Evolutionary conservation across 2,329 filamentous ascomycete genomes (phyloP), one percentile per base, ranked within the genome.

Genomic region (Fusarium pilosicola): DNA sequence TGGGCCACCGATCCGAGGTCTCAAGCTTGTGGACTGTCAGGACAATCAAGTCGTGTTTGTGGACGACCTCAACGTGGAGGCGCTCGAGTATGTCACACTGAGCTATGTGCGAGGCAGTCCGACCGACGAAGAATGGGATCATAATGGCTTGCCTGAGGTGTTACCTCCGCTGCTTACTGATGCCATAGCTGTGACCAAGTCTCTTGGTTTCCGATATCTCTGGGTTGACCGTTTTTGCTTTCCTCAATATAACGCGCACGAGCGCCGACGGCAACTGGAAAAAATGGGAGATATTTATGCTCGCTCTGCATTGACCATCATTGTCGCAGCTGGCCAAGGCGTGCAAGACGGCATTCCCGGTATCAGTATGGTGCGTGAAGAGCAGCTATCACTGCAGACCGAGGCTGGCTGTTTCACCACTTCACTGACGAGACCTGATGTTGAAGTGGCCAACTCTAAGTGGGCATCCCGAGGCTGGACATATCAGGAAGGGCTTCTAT

Each of bases 181-280:
- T 62, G 80, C 83, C 20, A 77, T 84, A 49, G 60, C 76, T 5
- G 68, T 82, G 10, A 80, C 81, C 20, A 69, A 57, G 36, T 73
- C 75, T 24, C 75, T 84, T 32, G 83, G 81, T 11, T 81, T 79
- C 20, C 80, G 76, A 28, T 83, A 83, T 70, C 74, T 84, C 39
- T 84, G 82, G 81, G 77, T 84, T 13, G 81, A 84, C 57, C 79
- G 76, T 17, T 82, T 80, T 60, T 84, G 83, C 62, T 77, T 82
- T 32, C 74, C 79, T 4, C 77, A 78, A 61, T 77, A 76, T 26
- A 76, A 76, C n/a, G 68, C 68, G 4, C 52, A 70, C n/a, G 78
- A 79, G 36, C 75, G 76, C 30, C 70, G 62, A 26, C 72, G 75
- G 12, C 81, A 84, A 51, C 67, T 80, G 36, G 74, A 79, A 17